Evolutionary conservation across 2,329 filamentous ascomycete genomes (phyloP).

Genomic region (Cucurbitaria berberidis): DNA sequence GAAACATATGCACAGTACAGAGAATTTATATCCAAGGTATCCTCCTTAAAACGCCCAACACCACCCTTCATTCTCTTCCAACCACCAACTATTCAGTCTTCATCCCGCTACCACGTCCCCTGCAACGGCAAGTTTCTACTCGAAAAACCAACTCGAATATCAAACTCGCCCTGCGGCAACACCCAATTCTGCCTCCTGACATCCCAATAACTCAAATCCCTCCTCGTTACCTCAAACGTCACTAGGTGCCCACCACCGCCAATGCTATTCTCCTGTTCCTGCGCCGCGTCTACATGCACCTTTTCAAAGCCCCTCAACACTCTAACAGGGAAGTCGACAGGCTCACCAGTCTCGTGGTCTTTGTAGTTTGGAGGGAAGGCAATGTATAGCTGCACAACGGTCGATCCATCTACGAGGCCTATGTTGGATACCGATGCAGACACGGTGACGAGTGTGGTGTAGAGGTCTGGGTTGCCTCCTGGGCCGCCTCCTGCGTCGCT

Average conservation of each 20-base stretch:
- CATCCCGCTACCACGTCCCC: constrained; percentile 39
- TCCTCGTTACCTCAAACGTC: constrained; percentile 47
- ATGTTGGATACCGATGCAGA: constrained; percentile 66
- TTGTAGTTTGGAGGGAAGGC: constrained; percentile 53
- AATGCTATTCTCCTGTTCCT: constrained; percentile 24
- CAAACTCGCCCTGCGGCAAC: constrained; percentile 42
- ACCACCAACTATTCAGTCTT: too few species aligned
- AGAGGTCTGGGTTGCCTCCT: constrained; percentile 71
- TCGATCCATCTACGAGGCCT: constrained; percentile 60
- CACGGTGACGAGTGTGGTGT: constrained; percentile 61
- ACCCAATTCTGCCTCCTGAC: constrained; percentile 51
- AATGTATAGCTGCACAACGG: constrained; percentile 65
- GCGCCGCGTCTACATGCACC: constrained; percentile 41
- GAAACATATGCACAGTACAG: too few species aligned
- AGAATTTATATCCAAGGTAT: too few species aligned
- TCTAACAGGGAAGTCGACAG: constrained; percentile 63
- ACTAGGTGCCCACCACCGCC: constrained; percentile 33
- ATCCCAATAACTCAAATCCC: constrained; percentile 53
- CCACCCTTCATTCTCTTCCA: too few species aligned
- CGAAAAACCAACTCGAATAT: constrained; percentile 41
- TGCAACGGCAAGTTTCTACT: constrained; percentile 41
- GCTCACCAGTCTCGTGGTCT: constrained; percentile 51
- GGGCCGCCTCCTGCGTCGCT: constrained; percentile 74
- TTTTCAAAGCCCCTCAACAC: constrained; percentile 55
- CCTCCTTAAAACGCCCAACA: background rate